Evolutionary conservation across 2,329 filamentous ascomycete genomes (phyloP), one percentile per base, ranked within the genome.

Genomic region (Trichoderma citrinoviride): DNA sequence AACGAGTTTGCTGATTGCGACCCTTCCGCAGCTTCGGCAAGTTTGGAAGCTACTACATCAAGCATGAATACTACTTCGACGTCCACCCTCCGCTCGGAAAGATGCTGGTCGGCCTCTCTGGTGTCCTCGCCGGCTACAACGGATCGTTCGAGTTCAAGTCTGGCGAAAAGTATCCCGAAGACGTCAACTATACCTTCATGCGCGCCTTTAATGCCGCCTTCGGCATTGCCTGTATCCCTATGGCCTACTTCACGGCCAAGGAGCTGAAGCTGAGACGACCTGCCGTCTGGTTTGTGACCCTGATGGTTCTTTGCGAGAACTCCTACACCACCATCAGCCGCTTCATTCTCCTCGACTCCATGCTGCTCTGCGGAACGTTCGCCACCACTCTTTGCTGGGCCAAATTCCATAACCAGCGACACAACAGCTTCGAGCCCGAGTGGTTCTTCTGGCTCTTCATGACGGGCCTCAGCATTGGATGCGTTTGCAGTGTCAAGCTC

Each of bases 71-170:
- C 83, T 99, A 99, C 85, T 99, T 99, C 73, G 78, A 80, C 69
- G 90, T 96, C 65, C 92, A 96, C 78, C 95, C 95, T 69, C 95
- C 95, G 62, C 87, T 99, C 67, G 95, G 95, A 76, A 99, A 99
- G 83, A 98, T 99, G 87, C 88, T 99, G 64, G 94, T 99, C 71
- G 95, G 95, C 68, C 85, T 99, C 58, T 98, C 95, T 7, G 95
- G 95, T 75, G 96, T 96, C 75, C 85, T 99, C 67, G 96, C 94
- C 70, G 94, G 94, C 70, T 99, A 99, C 83, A 99, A 99, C 82
- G 95, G 95, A 65, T 96, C 94, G 4, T 99, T 99, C 79, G 95
- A 99, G 76, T 99, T 99, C 85, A 99, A 99, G 80, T 98, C 94
- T 61, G 95, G 95, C 76, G 95, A 98, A 75, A 93, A 87, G 62